A percentile compares a stretch with the other conserved stretches of the same genome.
Evolutionary conservation across 1,284 basidiomycete species (phyloP).

Genomic region (Neolentinus lepideus): DNA sequence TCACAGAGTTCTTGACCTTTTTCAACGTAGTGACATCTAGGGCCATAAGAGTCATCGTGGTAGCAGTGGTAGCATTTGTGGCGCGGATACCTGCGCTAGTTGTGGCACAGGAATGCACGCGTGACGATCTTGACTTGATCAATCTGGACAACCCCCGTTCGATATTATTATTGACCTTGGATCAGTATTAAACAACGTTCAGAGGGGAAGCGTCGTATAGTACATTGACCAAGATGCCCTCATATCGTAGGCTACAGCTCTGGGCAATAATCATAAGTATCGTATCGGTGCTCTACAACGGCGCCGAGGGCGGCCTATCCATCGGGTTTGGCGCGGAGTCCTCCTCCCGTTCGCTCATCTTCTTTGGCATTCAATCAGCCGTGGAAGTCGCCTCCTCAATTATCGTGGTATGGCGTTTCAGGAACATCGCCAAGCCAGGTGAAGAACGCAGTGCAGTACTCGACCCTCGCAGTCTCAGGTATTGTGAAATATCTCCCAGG

Average conservation of each 20-base stretch:
- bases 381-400: constrained; percentile 36
- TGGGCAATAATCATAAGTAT: constrained; percentile 28
- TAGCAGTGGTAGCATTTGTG: not conserved
- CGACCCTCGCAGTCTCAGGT: constrained; percentile 22
- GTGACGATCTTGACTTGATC: too few species aligned
- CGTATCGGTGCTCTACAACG: constrained; percentile 20
- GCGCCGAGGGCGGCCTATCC: constrained; percentile 31
- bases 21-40: constrained; percentile 41
- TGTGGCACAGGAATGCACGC: too few species aligned
- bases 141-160: too few species aligned
- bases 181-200: too few species aligned
- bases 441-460: constrained; percentile 21
- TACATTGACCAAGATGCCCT: constrained; percentile 3
- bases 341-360: constrained; percentile 36
- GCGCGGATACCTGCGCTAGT: not conserved
- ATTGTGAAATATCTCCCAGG: not conserved
- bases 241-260: constrained; percentile 23
- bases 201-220: too few species aligned
- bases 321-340: constrained; percentile 37
- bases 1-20: constrained; percentile 62
- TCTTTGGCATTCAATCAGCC: constrained; percentile 44
- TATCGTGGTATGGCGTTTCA: constrained; percentile 36
- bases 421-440: constrained; percentile 21
- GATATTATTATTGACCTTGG: too few species aligned
- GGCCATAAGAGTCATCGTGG: constrained; percentile 29